Base-by-base conservation (phyloP, 164 flowering plant species). In the Vitis rupestris region DNA sequence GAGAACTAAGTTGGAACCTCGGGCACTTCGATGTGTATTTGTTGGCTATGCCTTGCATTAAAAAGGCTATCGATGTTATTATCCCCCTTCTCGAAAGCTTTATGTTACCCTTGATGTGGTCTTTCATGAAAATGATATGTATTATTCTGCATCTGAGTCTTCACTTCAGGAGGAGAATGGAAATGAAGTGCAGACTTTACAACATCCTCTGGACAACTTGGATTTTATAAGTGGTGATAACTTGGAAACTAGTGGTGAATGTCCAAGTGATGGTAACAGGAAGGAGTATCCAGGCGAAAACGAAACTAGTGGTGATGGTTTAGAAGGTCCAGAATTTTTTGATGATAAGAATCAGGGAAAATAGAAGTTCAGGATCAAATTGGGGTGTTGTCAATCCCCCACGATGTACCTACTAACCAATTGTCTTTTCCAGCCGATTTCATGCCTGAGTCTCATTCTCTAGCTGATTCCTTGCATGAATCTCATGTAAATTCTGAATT, bases 101-200 rank as follows among this genome's bases (percentile, higher is more conserved):
- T 19, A 59, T 75, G 66, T 75, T 10, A 70, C 74, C 8, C 31
- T 70, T 30, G 74, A 75, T 61, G 66, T 70, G 2, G 11, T 11
- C 2, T 74, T 68, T 58, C 78, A 65, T 70, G 74, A 70, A 44
- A 2, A 65, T 48, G 14, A 31, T 0, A 59, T 75, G 69, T 65
- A 69, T 64, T 74, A 61, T 30, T 19, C 1, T 19, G 23, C 23
- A 19, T 17, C 52, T 9, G 27, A 65, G 62, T 50, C 75, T 59
- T 19, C 60, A 47, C 37, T 65, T 68, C 54, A 74, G 53, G 69
- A 69, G 69, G 72, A 68, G 68, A 68, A 8, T 17, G 14, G 16
- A 44, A 10, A 55, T 67, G 68, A 68, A 61, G 23, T 27, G 58
- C 10, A 15, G 11, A 53, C 55, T 53, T 30, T n/a, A 29, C 4